Evolutionary conservation across 768 basidiomycete species (phyloP).

Genomic region (Hygrocybe punicea): DNA sequence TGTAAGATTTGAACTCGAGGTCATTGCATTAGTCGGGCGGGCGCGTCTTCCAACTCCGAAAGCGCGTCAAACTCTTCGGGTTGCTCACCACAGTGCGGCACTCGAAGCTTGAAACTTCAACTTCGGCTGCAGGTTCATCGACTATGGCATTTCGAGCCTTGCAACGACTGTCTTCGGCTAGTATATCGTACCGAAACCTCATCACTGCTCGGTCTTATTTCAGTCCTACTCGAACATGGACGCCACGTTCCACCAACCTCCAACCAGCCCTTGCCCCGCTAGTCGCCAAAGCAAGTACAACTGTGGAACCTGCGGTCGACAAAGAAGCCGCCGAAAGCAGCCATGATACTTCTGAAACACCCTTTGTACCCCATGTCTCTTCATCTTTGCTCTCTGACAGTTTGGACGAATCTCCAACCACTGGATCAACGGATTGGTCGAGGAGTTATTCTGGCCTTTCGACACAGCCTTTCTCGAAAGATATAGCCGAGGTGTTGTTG

Average conservation of each 20-base stretch:
- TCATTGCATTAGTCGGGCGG: background rate
- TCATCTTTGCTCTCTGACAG: background rate
- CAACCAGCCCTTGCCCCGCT: background rate
- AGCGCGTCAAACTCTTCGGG: background rate
- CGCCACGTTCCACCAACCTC: background rate
- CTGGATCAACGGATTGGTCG: conserved; percentile 71
- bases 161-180: background rate
- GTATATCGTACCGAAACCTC: background rate
- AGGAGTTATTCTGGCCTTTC: conserved; percentile 82
- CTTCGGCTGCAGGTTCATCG: background rate
- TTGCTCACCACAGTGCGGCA: too few relatives aligned
- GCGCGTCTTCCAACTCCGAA: background rate
- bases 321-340: background rate
- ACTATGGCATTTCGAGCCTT: conserved; percentile 1
- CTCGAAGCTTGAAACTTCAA: background rate
- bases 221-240: background rate
- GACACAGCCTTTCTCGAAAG: conserved; percentile 69
- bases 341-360: conserved; percentile 9
- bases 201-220: background rate
- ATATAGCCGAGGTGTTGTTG: conserved; percentile 67
- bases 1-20: conserved; percentile 5
- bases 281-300: conserved; percentile 9
- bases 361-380: background rate
- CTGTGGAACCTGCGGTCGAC: conserved; percentile 8
- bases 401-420: conserved; percentile 6